These are phyloP conservation scores for Phytopythium ostracodes DNA, from an alignment of 352 stramenopile genomes.

Conservation along the genomic window DNA sequence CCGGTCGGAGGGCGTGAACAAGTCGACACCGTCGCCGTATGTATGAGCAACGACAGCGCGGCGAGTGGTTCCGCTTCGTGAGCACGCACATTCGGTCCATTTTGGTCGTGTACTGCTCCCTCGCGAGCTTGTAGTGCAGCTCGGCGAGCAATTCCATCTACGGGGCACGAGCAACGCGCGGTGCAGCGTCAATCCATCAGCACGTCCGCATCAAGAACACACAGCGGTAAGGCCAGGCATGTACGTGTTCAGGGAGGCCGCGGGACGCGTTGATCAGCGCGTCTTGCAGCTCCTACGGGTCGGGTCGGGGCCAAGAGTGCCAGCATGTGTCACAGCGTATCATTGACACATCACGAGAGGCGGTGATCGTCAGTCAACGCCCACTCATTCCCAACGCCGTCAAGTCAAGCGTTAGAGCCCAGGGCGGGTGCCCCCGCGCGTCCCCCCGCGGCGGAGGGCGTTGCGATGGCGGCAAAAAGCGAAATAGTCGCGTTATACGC, in stretches of 20 bases:
- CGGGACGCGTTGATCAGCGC: conserved; percentile 44
- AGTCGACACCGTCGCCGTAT: neutral
- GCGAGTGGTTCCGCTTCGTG: neutral
- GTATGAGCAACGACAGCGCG: neutral
- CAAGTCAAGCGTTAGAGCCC: no score
- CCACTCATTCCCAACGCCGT: neutral
- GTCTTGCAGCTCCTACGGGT: conserved; percentile 55
- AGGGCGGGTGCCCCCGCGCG: neutral
- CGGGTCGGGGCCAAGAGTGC: conserved; percentile 5
- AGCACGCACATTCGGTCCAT: conserved; percentile 71
- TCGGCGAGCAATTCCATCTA: conserved; percentile 72
- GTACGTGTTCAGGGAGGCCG: conserved; percentile 42
- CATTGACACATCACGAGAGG: neutral
- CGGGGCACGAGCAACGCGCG: conserved; percentile 6
- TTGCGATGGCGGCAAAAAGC: neutral
- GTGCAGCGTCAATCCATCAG: neutral
- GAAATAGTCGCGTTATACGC: neutral
- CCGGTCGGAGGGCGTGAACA: neutral
- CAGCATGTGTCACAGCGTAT: neutral
- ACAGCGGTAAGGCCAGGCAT: conserved; percentile 3
- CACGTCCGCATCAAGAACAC: neutral
- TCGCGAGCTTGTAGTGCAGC: conserved; percentile 76
- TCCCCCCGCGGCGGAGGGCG: neutral
- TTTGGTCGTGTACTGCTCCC: conserved; percentile 70
- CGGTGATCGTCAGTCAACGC: neutral